Evolutionary conservation across 345 rosid genomes (phyloP), one percentile per base, ranked within the genome.

Genomic region (Rhodamnia argentea): DNA sequence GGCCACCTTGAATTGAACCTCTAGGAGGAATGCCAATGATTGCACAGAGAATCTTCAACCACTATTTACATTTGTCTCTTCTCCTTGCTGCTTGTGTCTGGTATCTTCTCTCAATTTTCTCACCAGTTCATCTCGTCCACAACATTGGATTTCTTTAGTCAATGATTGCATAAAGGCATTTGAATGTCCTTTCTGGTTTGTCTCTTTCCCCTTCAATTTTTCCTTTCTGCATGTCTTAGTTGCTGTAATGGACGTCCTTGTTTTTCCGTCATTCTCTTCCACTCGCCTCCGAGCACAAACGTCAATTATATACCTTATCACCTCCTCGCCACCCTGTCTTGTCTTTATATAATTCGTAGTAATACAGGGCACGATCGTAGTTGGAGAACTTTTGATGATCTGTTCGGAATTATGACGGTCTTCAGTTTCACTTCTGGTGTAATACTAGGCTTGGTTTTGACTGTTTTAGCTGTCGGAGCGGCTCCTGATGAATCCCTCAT

Each of bases 401-500:
- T 60, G 50, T 14, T 12, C 5, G 2, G 62, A 37, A 64, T 32
- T 60, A 83, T 83, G 74, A 37, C 16, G 29, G 52, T 6, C 50
- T 58, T 83, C 26, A 70, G 86, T 32, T 85, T 85, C 60, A 27
- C n/a, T 24, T 64, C 44, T 5, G 42, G 70, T 57, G 40, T 76
- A 40, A n/a, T 32, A 42, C 47, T 75, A 4, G 32, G 24, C 55
- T 37, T 85, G 64, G 32, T 78, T 83, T 82, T 58, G 76, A 81
- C 56, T 23, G 78, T 29, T 23, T 27, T 40, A 12, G 64, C 64
- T 52, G 53, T 55, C 51, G 16, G 42, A 76, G 91, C 91, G n/a
- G 90, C 90, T 82, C 92, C 88, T 44, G 29, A 37, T 18, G 86
- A 70, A 16, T 85, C 91, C 23, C 89, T 87, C n/a, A 27, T 91